A percentile compares a stretch with the other conserved stretches of the same genome.
Conservation (phyloP, 495 filamentous ascomycete genomes). For the Delitschia confertaspora region DNA sequence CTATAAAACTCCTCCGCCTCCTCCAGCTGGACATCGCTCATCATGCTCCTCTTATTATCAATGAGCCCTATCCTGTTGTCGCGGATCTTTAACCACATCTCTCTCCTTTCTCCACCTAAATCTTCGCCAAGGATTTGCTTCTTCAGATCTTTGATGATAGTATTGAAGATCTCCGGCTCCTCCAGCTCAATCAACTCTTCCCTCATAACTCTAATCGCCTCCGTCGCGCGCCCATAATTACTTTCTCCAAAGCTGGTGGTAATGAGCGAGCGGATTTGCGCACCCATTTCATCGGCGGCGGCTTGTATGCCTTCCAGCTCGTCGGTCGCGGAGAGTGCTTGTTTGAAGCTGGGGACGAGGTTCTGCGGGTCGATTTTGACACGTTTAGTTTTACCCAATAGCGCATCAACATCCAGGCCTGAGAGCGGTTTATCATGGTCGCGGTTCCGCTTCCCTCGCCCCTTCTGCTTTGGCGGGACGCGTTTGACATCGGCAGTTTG, state of each 20-base stretch:
- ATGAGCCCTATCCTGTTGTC: conserved; percentile 64
- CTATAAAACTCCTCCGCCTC: conserved; percentile 48
- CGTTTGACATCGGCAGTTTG: conserved; percentile 75
- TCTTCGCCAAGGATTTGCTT: conserved; percentile 57
- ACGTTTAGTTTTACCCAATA: conserved; percentile 51
- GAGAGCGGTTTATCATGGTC: conserved; percentile 78
- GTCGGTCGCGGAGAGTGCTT: conserved; percentile 56
- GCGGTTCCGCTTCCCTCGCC: conserved; percentile 59
- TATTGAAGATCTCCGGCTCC: conserved; percentile 68
- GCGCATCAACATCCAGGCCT: conserved; percentile 74
- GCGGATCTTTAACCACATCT: conserved; percentile 73
- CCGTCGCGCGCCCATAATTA: conserved; percentile 65
- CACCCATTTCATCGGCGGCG: conserved; percentile 64
- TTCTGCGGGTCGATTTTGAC: conserved; percentile 66
- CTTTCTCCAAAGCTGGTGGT: conserved; percentile 63
- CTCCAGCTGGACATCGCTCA: conserved; percentile 55
- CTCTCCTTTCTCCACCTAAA: conserved; percentile 70
- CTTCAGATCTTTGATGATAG: conserved; percentile 63
- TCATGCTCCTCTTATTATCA: conserved; percentile 49
- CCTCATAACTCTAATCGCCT: conserved; percentile 67
- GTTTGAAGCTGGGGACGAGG: conserved; percentile 87
- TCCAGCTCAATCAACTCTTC: conserved; percentile 70
- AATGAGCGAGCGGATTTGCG: conserved; percentile 61
- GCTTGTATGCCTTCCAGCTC: conserved; percentile 54
- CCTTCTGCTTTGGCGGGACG: conserved; percentile 71